Conservation (phyloP, 2,329 filamentous ascomycete species). For the Hymenoscyphus fructigenus region DNA sequence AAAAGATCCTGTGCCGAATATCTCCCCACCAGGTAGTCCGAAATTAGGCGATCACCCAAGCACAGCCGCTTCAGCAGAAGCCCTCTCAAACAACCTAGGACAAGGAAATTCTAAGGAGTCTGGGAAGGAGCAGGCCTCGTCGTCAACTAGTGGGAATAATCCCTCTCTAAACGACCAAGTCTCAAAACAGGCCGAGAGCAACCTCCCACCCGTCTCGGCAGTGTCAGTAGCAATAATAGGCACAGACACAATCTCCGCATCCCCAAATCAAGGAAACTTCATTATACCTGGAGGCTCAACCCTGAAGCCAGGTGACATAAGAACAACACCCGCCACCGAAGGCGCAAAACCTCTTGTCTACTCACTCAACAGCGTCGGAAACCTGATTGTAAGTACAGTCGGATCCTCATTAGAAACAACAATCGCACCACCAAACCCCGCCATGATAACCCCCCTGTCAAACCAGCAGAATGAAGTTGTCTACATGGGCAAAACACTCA, state of each 20-base stretch:
- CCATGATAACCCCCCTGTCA: background rate
- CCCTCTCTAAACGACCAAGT: too few relatives aligned
- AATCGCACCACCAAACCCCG: background rate
- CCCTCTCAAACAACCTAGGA: too few relatives aligned
- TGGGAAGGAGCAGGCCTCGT: too few relatives aligned
- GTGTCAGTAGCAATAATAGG: background rate
- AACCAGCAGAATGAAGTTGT: background rate
- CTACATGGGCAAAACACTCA: background rate
- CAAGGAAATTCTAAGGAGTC: too few relatives aligned
- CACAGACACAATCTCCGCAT: background rate
- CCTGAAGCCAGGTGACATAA: background rate
- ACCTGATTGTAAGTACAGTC: background rate
- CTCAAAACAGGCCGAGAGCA: background rate
- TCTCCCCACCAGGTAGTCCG: too few relatives aligned
- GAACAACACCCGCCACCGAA: background rate
- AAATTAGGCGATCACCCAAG: too few relatives aligned
- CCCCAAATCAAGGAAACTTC: background rate
- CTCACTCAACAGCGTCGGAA: background rate
- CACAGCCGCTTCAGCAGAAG: too few relatives aligned
- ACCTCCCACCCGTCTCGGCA: background rate
- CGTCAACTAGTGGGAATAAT: too few relatives aligned
- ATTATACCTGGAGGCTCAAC: background rate
- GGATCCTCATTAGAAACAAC: background rate
- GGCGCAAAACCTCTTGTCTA: background rate
- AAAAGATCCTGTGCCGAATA: too few relatives aligned